phyloP scores from a whole-genome alignment of 2,329 filamentous ascomycete genomes.

The Trichothecium sympodiale region DNA sequence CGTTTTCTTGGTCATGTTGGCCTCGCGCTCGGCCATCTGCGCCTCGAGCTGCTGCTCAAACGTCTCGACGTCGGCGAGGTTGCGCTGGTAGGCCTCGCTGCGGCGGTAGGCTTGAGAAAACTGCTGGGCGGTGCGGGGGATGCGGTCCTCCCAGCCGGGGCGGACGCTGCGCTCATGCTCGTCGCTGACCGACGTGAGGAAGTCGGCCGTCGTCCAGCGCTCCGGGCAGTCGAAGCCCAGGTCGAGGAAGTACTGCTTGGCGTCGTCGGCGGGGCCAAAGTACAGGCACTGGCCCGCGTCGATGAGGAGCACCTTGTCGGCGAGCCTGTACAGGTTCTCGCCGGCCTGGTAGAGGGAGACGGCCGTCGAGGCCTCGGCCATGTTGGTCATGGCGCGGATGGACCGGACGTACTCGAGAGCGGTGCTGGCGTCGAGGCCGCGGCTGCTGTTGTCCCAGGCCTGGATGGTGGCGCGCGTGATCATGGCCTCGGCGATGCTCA shows the following conservation, averaged over 20 bases:
- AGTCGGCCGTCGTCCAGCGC: conserved; percentile 63
- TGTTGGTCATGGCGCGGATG: conserved; percentile 52
- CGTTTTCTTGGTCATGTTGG: conserved; percentile 57
- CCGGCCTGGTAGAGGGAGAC: conserved; percentile 64
- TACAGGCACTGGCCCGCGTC: conserved; percentile 62
- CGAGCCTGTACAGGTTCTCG: conserved; percentile 53
- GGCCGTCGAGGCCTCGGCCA: conserved; percentile 59
- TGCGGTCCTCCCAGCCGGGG: conserved; percentile 50
- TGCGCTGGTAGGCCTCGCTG: conserved; percentile 48
- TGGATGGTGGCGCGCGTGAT: conserved; percentile 49
- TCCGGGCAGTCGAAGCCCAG: conserved; percentile 63
- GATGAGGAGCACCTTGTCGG: conserved; percentile 70
- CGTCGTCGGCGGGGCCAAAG: conserved; percentile 52
- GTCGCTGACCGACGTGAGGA: conserved; percentile 69
- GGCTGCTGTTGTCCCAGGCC: conserved; percentile 65
- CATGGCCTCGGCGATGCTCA: conserved; percentile 61
- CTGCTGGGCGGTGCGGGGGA: conserved; percentile 59
- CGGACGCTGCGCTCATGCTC: conserved; percentile 59
- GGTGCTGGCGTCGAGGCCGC: conserved; percentile 61
- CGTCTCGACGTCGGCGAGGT: conserved; percentile 50
- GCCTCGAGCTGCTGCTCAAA: conserved; percentile 52
- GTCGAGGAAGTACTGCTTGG: conserved; percentile 58
- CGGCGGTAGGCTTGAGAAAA: conserved; percentile 54
- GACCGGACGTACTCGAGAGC: conserved; percentile 61
- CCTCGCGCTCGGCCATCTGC: conserved; percentile 26